phyloP scores from a whole-genome alignment of 306 rosid species.

The Inga laurina region DNA sequence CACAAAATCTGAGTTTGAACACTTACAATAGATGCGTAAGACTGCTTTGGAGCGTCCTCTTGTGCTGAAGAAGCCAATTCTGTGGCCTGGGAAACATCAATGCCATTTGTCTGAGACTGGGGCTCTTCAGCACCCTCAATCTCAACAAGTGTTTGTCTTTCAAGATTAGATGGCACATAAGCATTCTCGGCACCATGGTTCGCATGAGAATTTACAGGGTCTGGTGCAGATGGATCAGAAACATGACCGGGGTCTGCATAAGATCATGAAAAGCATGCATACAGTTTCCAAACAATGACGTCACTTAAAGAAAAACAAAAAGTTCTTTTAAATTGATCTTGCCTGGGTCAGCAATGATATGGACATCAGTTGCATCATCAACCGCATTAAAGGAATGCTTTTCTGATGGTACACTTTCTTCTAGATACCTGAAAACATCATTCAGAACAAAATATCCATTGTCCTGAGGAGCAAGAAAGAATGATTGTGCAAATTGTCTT shows the following conservation, averaged over 20 bases:
- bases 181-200: constrained; percentile 45
- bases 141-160: constrained; percentile 40
- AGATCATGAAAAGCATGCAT: constrained; percentile 20
- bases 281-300: constrained; percentile 13
- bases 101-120: constrained; percentile 51
- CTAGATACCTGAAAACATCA: constrained; percentile 77
- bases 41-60: constrained; percentile 68
- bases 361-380: constrained; percentile 37
- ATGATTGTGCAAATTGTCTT: constrained; percentile 71
- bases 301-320: not conserved
- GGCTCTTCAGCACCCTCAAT: constrained; percentile 43
- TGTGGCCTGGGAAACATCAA: constrained; percentile 44
- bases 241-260: constrained; percentile 45
- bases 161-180: constrained; percentile 45
- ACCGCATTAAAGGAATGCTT: constrained; percentile 43
- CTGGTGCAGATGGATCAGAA: constrained; percentile 57
- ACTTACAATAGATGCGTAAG: constrained; percentile 83
- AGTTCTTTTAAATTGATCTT: constrained; percentile 22
- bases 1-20: constrained; percentile 9
- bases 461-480: constrained; percentile 88
- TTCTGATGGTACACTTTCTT: constrained; percentile 49
- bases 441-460: constrained; percentile 73
- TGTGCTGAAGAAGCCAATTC: constrained; percentile 43
- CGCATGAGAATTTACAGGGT: constrained; percentile 39
- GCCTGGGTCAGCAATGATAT: constrained; percentile 55